Percentiles rank a stretch among this genome's conserved stretches.
Conservation (phyloP, 108 stramenopile species). For the Fragilariopsis cylindrus region DNA sequence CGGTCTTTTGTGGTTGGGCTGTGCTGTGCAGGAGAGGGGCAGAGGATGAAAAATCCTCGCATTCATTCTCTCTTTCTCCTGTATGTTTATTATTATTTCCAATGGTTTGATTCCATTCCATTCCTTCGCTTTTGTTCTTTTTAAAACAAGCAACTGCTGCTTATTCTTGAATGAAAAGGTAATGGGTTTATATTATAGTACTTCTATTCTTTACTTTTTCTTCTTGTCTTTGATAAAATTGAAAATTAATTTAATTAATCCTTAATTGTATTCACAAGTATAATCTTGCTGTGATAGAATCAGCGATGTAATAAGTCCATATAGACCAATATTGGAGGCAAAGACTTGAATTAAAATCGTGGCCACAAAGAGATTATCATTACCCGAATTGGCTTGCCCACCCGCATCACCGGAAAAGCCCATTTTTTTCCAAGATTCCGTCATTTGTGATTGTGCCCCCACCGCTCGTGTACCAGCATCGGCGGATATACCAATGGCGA, state of each 20-base stretch:
- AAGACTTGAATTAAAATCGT: constrained; percentile 98
- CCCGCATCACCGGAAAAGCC: constrained; percentile 72
- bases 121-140: too few species aligned
- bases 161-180: too few species aligned
- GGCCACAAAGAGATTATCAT: constrained; percentile 94
- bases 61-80: too few species aligned
- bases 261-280: constrained; percentile 26
- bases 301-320: constrained; percentile 97
- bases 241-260: neutral
- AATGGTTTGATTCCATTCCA: too few species aligned
- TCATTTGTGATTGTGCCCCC: constrained; percentile 88
- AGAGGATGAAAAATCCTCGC: too few species aligned
- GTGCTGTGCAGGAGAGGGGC: too few species aligned
- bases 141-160: too few species aligned
- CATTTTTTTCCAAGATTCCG: constrained; percentile 83
- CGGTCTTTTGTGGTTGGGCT: too few species aligned
- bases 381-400: constrained; percentile 50
- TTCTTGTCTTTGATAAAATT: neutral
- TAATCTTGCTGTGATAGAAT: constrained; percentile 77
- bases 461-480: constrained; percentile 87
- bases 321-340: constrained; percentile 96
- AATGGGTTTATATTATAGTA: too few species aligned
- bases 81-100: too few species aligned
- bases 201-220: too few species aligned
- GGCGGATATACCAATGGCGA: constrained; percentile 75